A percentile compares a stretch with the other conserved stretches of the same genome.
Conservation (phyloP, 257 asterid genomes). For the Fraxinus quadrangulata region DNA sequence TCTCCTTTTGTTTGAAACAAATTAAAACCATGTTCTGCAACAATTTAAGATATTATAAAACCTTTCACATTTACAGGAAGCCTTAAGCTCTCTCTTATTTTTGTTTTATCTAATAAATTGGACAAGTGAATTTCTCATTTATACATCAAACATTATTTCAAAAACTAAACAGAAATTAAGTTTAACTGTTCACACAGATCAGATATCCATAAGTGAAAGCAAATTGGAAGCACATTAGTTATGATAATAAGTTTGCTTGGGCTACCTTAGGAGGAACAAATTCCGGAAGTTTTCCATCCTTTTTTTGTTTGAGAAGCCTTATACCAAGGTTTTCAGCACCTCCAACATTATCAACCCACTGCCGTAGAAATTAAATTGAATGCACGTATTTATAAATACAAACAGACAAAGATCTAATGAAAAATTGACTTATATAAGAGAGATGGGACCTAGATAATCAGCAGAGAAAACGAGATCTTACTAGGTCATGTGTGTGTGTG, state of each 20-base stretch:
- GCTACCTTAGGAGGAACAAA: slow-evolving; percentile 81
- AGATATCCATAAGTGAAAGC: slow-evolving; percentile 10
- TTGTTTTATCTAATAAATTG: too few relatives aligned
- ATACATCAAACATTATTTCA: neutral
- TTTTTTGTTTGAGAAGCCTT: slow-evolving; percentile 66
- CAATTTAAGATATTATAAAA: neutral
- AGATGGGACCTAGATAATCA: neutral
- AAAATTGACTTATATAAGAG: neutral
- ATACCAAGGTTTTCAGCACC: slow-evolving; percentile 73
- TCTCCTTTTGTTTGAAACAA: neutral
- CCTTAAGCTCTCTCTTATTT: neutral
- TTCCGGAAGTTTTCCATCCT: slow-evolving; percentile 73
- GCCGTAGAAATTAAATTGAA: slow-evolving; percentile 9
- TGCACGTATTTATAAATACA: neutral
- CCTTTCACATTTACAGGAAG: neutral
- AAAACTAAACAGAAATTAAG: neutral
- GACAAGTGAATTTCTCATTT: neutral
- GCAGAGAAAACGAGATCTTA: neutral
- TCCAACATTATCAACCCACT: slow-evolving; percentile 88
- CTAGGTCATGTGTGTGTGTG: neutral
- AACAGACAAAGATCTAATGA: neutral
- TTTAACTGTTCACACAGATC: neutral
- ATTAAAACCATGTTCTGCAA: neutral
- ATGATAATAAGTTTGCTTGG: slow-evolving; percentile 5
- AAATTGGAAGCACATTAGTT: slow-evolving; percentile 6